Base-by-base conservation (phyloP, 2,329 filamentous ascomycete species). In the Ceratocystis variospora region DNA sequence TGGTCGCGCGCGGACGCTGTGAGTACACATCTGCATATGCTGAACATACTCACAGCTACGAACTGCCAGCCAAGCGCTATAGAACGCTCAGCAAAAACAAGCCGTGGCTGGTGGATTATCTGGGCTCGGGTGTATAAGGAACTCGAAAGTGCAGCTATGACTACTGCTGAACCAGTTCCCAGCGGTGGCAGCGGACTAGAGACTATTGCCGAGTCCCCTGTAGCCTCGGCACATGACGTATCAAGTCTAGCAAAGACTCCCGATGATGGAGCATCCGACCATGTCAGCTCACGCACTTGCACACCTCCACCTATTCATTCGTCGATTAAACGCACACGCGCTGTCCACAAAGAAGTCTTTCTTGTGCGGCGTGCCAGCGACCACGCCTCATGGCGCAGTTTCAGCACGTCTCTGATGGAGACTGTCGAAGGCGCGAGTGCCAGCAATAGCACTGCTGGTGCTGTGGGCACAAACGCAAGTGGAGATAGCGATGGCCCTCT, bases 21-120 rank as follows among this genome's bases (percentile, higher is more conserved):
- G 67, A 86, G 80, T 72, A 86, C 85, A 1, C 85, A 88, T 70
- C 80, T 81, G 67, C 83, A 87, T 70, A 79, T 88, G 10, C 77
- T 88, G 33, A 82, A 81, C 70, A 79, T 83, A 7, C 81, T 83
- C 70, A 74, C 76, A 19, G 73, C 77, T 7, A 63, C 65, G 2
- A 68, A 71, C 12, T 73, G 72, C 1, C 73, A 77, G 45, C 69
- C 70, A 17, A 73, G 74, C 3, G 81, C 83, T 68, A 72, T 82
- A 2, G 85, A 88, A 72, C 78, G 83, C 22, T 87, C 84, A 1
- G 83, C 81, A 71, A 87, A 87, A 77, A 87, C 85, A 3, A 83
- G 77, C 59, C 80, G 84, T 44, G 85, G 84, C 0, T 88, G 85
- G 83, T 88, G 86, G 85, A 78, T 88, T 37, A 83, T 87, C 31